phyloP scores from a whole-genome alignment of 371 early-diverging fungal genomes.

The Lichtheimia hyalospora region DNA sequence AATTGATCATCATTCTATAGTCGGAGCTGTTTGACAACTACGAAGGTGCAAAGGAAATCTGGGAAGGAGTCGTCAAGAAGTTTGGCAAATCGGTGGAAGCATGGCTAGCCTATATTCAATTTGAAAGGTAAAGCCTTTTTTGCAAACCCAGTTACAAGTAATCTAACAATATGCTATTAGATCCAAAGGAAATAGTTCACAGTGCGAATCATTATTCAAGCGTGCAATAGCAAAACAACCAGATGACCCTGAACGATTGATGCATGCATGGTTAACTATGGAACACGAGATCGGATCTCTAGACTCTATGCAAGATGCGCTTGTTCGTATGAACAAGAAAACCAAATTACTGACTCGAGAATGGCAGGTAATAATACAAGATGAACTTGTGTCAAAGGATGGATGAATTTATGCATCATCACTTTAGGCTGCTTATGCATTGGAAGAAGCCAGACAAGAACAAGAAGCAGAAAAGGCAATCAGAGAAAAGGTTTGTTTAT shows the following conservation, averaged over 20 bases:
- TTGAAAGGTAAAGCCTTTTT: slow-evolving; percentile 40
- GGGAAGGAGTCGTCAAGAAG: slow-evolving; percentile 29
- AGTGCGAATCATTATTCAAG: slow-evolving; percentile 40
- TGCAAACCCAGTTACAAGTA: slow-evolving; percentile 1
- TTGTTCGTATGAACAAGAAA: slow-evolving; percentile 27
- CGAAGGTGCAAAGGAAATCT: slow-evolving; percentile 32
- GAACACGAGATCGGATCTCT: slow-evolving; percentile 53
- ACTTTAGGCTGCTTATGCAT: slow-evolving; percentile 5
- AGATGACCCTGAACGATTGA: slow-evolving; percentile 53
- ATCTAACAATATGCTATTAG: slow-evolving; percentile 4
- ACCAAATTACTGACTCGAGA: slow-evolving; percentile 22
- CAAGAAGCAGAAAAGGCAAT: slow-evolving; percentile 9
- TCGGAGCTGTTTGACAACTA: slow-evolving; percentile 19
- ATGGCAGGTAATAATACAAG: slow-evolving; percentile 24
- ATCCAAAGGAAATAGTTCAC: slow-evolving; percentile 18
- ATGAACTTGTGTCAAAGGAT: background rate
- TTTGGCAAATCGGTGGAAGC: slow-evolving; percentile 38
- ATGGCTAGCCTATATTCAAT: slow-evolving; percentile 42
- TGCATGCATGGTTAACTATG: slow-evolving; percentile 46
- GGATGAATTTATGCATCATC: background rate
- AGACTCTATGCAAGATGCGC: slow-evolving; percentile 20
- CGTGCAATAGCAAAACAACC: slow-evolving; percentile 37
- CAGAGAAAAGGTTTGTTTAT: slow-evolving; percentile 9
- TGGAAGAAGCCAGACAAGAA: slow-evolving; percentile 7
- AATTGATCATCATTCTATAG: background rate